Percentiles rank a stretch among this genome's conserved stretches.
These are phyloP conservation scores for Ophiocordyceps sinensis DNA, from an alignment of 2,329 filamentous ascomycete species.

Conservation along the genomic window DNA sequence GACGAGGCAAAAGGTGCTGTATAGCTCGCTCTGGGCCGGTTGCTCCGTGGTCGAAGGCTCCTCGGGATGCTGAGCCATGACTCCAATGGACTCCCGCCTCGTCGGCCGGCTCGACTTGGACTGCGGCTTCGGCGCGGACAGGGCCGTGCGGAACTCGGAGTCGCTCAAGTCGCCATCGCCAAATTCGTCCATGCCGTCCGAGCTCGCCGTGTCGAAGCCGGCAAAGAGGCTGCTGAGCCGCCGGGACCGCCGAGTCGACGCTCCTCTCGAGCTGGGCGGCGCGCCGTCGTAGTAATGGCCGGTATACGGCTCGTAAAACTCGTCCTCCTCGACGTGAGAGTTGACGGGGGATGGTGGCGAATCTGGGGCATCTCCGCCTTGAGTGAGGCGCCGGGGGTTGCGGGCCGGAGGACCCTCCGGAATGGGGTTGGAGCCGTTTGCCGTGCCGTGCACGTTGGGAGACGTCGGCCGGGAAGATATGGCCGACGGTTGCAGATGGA, in stretches of 20 bases:
- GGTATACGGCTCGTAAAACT: constrained; percentile 49
- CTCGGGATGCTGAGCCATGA: constrained; percentile 28
- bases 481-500: constrained; percentile 65
- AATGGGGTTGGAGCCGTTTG: constrained; percentile 34
- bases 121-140: constrained; percentile 46
- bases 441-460: constrained; percentile 24
- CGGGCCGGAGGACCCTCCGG: constrained; percentile 41
- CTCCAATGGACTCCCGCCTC: constrained; percentile 27
- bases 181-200: constrained; percentile 51
- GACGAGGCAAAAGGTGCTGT: constrained; percentile 26
- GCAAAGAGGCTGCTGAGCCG: constrained; percentile 77
- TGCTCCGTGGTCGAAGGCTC: constrained; percentile 18
- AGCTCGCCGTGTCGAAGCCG: constrained; percentile 61
- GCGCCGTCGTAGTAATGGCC: constrained; percentile 73
- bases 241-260: constrained; percentile 53
- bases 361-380: constrained; percentile 30
- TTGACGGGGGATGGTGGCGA: constrained; percentile 33
- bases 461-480: constrained; percentile 49
- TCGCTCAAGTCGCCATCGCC: constrained; percentile 48
- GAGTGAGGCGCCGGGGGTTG: constrained; percentile 41
- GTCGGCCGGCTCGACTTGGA: constrained; percentile 19
- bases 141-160: constrained; percentile 50
- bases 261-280: constrained; percentile 39
- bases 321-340: constrained; percentile 22
- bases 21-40: constrained; percentile 25